Evolutionary conservation across 441 rosid genomes (phyloP).

Genomic region (Adansonia madagascariensis): DNA sequence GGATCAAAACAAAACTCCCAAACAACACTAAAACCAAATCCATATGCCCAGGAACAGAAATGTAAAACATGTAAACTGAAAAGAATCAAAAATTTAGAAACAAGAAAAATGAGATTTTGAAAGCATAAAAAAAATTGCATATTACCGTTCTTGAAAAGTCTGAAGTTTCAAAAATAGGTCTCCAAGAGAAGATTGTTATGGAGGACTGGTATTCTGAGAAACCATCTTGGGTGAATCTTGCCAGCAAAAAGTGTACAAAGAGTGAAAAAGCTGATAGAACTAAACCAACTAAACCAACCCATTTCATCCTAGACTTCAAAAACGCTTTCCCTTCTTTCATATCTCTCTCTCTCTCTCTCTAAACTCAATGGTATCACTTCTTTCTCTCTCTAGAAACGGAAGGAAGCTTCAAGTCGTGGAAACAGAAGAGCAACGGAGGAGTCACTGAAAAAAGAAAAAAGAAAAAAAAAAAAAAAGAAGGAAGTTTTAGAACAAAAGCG

Average conservation of each 20-base stretch:
- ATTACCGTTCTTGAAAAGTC: slow-evolving; percentile 48
- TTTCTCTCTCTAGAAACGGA: background rate
- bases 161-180: slow-evolving; percentile 79
- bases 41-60: background rate
- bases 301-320: slow-evolving; percentile 81
- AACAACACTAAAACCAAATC: background rate
- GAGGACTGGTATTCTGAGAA: slow-evolving; percentile 74
- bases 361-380: slow-evolving; percentile 17
- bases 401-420: slow-evolving; percentile 28
- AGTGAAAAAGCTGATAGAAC: slow-evolving; percentile 76
- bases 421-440: background rate
- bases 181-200: slow-evolving; percentile 91
- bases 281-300: slow-evolving; percentile 86
- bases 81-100: slow-evolving; percentile 6
- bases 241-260: slow-evolving; percentile 77
- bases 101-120: background rate
- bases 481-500: background rate
- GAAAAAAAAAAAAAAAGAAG: too few relatives aligned
- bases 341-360: background rate
- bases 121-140: background rate
- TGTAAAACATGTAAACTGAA: background rate
- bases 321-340: slow-evolving; percentile 78
- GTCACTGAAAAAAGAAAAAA: slow-evolving; percentile 12
- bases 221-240: slow-evolving; percentile 76
- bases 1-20: slow-evolving; percentile 17